Evolutionary conservation across 2,329 filamentous ascomycete species (phyloP), one percentile per base, ranked within the genome.

Genomic region (Coniochaeta sp.): DNA sequence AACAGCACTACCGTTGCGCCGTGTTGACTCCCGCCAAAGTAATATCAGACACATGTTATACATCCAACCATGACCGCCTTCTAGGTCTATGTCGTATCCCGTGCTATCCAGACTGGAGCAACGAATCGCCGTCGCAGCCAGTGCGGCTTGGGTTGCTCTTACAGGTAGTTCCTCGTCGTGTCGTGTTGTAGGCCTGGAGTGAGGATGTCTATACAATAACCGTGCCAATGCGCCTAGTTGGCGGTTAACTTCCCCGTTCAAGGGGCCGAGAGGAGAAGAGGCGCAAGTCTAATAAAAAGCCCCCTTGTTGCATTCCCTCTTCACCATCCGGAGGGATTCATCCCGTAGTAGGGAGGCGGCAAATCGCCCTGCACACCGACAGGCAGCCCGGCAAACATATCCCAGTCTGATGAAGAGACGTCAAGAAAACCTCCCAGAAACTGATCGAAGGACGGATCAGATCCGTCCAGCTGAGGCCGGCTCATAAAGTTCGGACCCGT

Each of bases 401-500:
- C 78, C 74, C 79, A 79, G 57, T 79, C 78, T 17, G 81, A 65
- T 3, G 70, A 65, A 11, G 73, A 72, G 6, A 75, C 69, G 62
- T 82, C 79, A 19, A 81, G 64, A 59, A 77, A 79, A 0, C 74
- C 73, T 17, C 73, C 73, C 44, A 81, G 62, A 36, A 80, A 75
- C 16, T 77, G 74, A 54, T 81, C 78, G n/a, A 80, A 64, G 43
- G 59, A 58, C 22, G 66, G 62, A 44, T 74, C 70, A 7, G 56
- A 54, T 3, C 44, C 54, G n/a, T 63, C 12, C 55, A 24, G 61
- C 50, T 26, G 54, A 17, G 34, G 19, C 56, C 58, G 40, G 40
- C 19, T 58, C 19, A 40, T n/a, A 34, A 54, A 14, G 34, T 38
- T 50, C 9, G 22, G 16, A 9, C 33, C 57, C 31, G 38, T 59